A percentile compares a stretch with the other conserved stretches of the same genome.
These are phyloP conservation scores for Phaeosphaeria sp. DNA, from an alignment of 2,329 filamentous ascomycete genomes.

Conservation along the genomic window DNA sequence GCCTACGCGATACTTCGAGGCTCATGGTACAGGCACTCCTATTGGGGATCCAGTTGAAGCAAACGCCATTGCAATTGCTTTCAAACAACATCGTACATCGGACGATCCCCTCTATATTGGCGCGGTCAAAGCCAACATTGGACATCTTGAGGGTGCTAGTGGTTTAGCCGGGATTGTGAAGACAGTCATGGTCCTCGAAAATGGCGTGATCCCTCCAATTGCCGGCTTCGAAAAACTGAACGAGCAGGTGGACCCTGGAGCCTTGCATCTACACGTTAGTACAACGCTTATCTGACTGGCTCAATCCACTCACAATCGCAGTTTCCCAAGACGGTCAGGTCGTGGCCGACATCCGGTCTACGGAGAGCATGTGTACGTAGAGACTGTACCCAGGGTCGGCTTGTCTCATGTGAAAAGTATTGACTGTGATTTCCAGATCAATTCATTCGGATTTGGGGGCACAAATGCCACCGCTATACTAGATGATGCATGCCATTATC, in stretches of 20 bases:
- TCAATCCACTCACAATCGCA: no score
- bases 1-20: constrained; percentile 34
- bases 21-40: constrained; percentile 63
- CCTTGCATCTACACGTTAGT: no score
- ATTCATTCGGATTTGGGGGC: no score
- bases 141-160: constrained; percentile 48
- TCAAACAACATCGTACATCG: neutral
- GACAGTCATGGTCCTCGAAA: constrained; percentile 46
- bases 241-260: constrained; percentile 12
- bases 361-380: no score
- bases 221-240: constrained; percentile 13
- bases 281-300: no score
- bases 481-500: no score
- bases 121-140: constrained; percentile 46
- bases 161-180: constrained; percentile 48
- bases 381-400: no score
- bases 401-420: no score
- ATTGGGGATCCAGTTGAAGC: constrained; percentile 50
- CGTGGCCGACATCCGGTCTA: no score
- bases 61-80: constrained; percentile 12
- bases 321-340: no score
- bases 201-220: constrained; percentile 39
- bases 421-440: no score
- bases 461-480: no score
- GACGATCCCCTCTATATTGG: constrained; percentile 14